phyloP scores from a whole-genome alignment of 805 yeast genomes.

The Yarrowia deformans region DNA sequence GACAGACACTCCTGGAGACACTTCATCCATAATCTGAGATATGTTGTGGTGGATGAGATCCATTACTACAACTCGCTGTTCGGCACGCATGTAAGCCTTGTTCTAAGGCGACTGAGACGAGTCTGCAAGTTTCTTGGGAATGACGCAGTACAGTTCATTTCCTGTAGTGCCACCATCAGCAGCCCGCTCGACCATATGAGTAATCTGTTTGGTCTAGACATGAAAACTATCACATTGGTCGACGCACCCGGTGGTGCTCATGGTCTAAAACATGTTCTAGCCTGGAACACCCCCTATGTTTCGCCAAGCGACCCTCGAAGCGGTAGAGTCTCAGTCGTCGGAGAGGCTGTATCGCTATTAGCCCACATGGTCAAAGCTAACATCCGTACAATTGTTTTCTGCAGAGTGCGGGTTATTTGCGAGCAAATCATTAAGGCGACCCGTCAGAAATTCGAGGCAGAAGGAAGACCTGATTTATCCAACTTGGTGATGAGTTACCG shows the following conservation, averaged over 20 bases:
- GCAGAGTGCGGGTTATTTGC: conserved; percentile 84
- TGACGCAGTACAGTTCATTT: conserved; percentile 66
- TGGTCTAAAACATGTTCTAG: conserved; percentile 74
- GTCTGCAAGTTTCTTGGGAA: conserved; percentile 64
- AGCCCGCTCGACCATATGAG: conserved; percentile 77
- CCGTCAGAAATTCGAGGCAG: conserved; percentile 58
- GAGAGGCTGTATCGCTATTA: conserved; percentile 77
- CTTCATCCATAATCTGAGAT: conserved; percentile 68
- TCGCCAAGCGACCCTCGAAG: conserved; percentile 62
- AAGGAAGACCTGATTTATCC: conserved; percentile 49
- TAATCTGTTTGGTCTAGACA: conserved; percentile 68
- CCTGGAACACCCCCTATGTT: conserved; percentile 85
- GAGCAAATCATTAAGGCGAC: conserved; percentile 88
- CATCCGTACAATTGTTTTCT: conserved; percentile 86
- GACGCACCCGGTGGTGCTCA: conserved; percentile 87
- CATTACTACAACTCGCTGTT: conserved; percentile 87
- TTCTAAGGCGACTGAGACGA: conserved; percentile 80
- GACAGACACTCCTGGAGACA: conserved; percentile 55
- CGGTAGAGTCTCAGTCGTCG: conserved; percentile 73
- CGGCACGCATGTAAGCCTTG: conserved; percentile 89
- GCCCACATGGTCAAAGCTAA: conserved; percentile 68
- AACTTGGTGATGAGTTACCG: conserved; percentile 82
- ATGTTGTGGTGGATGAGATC: conserved; percentile 81
- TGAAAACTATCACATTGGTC: conserved; percentile 53
- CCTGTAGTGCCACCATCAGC: conserved; percentile 93